Evolutionary conservation across 805 yeast genomes (phyloP).

Genomic region (Candida ponderosae): DNA sequence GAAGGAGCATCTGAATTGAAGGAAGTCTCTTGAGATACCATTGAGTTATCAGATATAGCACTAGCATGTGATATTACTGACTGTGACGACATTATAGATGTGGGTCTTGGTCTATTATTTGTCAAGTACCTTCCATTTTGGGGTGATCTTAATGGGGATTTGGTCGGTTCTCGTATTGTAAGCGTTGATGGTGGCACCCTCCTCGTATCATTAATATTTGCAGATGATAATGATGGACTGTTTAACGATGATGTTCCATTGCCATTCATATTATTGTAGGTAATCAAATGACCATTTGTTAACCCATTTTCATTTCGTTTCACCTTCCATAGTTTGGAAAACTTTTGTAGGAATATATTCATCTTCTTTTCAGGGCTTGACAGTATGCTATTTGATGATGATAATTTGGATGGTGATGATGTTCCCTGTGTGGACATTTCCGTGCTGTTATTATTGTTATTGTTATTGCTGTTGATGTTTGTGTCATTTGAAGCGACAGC

Average conservation of each 20-base stretch:
- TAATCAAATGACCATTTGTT: too few species aligned
- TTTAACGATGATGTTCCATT: too few species aligned
- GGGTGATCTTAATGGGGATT: slow-evolving; percentile 12
- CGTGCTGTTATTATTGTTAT: neutral
- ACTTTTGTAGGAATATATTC: slow-evolving; percentile 22
- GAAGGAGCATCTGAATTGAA: neutral
- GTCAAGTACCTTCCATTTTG: neutral
- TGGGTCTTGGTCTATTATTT: slow-evolving; percentile 31
- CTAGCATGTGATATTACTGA: slow-evolving; percentile 40
- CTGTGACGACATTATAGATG: slow-evolving; percentile 43
- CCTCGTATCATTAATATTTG: too few species aligned
- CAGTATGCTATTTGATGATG: neutral
- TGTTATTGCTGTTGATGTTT: neutral
- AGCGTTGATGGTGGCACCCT: slow-evolving; percentile 18
- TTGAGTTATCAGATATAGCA: slow-evolving; percentile 42
- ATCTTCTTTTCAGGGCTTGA: slow-evolving; percentile 21
- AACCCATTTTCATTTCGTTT: slow-evolving; percentile 15
- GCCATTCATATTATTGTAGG: too few species aligned
- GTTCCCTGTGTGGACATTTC: neutral
- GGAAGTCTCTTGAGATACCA: slow-evolving; percentile 12
- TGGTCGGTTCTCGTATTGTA: slow-evolving; percentile 23
- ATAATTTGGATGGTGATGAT: neutral
- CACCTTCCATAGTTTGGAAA: slow-evolving; percentile 25
- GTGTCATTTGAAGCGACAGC: neutral
- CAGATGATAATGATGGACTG: too few species aligned